Evolutionary conservation across 176 grass and related monocot species (phyloP).

Genomic region (maize (Zea mays)): Zm-B73-REFERENCE-NAM-5.0 NC_050105.1:24026501-24027000

Average conservation of each 20-base stretch:
- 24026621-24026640: slow-evolving; percentile 99
- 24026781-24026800: slow-evolving; percentile 26
- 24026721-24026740: slow-evolving; percentile 5
- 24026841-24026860: slow-evolving; percentile 65
- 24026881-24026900: slow-evolving; percentile 62
- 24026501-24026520: slow-evolving; percentile 82
- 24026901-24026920: slow-evolving; percentile 83
- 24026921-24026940: slow-evolving; percentile 74
- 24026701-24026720: background rate
- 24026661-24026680: slow-evolving; percentile 68
- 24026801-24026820: slow-evolving; percentile 54
- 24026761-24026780: slow-evolving; percentile 13
- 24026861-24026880: slow-evolving; percentile 79
- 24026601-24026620: slow-evolving; percentile 89
- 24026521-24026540: slow-evolving; percentile 63
- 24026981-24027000: slow-evolving; percentile 58
- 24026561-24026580: slow-evolving; percentile 74
- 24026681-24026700: slow-evolving; percentile 63
- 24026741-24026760: slow-evolving; percentile 22
- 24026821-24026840: slow-evolving; percentile 93
- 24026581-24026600: slow-evolving; percentile 59
- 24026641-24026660: slow-evolving; percentile 92
- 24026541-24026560: slow-evolving; percentile 91
- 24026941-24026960: slow-evolving; percentile 72
- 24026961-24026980: slow-evolving; percentile 89